Conservation (phyloP, 2,329 filamentous ascomycete species). For the Neonectria faginata region DNA sequence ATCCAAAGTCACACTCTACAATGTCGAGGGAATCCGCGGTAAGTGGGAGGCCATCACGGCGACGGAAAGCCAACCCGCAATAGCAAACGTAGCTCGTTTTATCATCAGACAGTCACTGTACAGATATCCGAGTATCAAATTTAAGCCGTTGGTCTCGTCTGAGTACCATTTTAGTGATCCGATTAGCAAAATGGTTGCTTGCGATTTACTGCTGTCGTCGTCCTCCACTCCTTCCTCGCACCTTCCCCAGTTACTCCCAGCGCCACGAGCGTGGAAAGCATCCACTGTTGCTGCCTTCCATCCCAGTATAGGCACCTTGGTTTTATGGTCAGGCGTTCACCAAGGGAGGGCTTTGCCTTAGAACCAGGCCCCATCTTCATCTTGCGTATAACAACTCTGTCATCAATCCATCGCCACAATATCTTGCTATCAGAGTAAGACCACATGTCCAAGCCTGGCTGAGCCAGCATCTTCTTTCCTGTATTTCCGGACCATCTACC, state of each 20-base stretch:
- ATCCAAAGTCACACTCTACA: neutral
- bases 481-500: neutral
- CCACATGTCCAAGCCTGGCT: neutral
- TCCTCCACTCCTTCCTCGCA: neutral
- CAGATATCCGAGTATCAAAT: neutral
- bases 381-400: neutral
- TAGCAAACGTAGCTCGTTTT: neutral
- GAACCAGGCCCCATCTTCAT: neutral
- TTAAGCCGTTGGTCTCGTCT: neutral
- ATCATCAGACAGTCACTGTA: neutral
- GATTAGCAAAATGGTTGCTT: neutral
- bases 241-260: neutral
- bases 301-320: neutral
- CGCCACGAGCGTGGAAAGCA: neutral
- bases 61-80: neutral
- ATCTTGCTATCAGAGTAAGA: neutral
- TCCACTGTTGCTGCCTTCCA: neutral
- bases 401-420: neutral
- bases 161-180: neutral
- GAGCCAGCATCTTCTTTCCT: neutral
- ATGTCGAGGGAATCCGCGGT: too few species aligned
- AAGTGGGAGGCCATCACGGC: neutral
- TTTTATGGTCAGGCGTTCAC: neutral
- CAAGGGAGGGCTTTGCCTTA: neutral
- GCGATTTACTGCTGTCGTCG: neutral